Base-by-base conservation (phyloP, 1,139 yeast genomes). In the Kazachstania sp. region DNA sequence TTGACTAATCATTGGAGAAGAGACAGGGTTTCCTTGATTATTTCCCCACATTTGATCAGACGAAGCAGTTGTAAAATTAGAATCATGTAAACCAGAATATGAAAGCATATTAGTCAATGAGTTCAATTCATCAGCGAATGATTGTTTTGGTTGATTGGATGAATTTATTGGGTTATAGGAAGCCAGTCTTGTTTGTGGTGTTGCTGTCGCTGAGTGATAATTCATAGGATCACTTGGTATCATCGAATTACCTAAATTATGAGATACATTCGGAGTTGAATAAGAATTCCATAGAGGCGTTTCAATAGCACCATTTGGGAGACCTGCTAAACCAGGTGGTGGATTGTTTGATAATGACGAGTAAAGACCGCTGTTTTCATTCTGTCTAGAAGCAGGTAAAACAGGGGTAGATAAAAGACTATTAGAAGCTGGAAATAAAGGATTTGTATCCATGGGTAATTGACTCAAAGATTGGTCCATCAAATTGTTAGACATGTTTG, bases 51-150 rank as follows among this genome's bases (percentile, higher is more conserved):
- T 38, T 7, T 53, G 44, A 28, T 50, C 45, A 15, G 51, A 46
- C 7, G 46, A 39, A 4, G 40, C 23, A n/a, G 40, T 16, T 31
- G 45, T 18, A 50, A 39, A 41, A 15, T 34, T 16, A 18, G 44
- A 18, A 39, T 58, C 61, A 20, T 52, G 50, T 12, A 61, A 39
- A 2, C 53, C 55, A 9, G 64, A 49, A 8, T 59, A 51, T 6
- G 59, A 53, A 7, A 63, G 44, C 54, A 59, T 58, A n/a, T 50
- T 54, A 2, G 66, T 57, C 23, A 63, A 46, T 19, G 56, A 55
- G 39, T 54, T 54, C 41, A 63, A 51, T 32, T 63, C 67, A 41
- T 60, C 57, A 16, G 44, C 51, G 43, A 60, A 53, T 15, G 55
- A 50, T n/a, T 53, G 52, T 15, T 49, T 44, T 2, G 31, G 32